Conservation (phyloP, 2,329 filamentous ascomycete species). For the Drechmeria coniospora region DNA sequence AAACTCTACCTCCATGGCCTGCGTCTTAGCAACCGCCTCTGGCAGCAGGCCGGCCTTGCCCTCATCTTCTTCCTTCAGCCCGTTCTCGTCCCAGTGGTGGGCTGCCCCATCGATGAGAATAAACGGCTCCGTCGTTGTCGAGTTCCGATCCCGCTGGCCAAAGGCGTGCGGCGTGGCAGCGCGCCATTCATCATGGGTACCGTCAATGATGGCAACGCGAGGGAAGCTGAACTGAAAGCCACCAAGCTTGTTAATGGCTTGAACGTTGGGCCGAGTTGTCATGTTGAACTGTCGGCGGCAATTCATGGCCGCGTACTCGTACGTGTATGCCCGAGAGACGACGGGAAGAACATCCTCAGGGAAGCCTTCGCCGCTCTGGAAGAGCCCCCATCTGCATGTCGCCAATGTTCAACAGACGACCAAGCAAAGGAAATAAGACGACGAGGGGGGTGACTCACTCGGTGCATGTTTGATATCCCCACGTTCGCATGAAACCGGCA, state of each 20-base stretch:
- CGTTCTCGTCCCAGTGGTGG: constrained; percentile 70
- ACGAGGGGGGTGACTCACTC: no score
- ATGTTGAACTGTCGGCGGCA: constrained; percentile 60
- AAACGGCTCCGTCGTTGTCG: constrained; percentile 51
- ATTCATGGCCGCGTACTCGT: constrained; percentile 44
- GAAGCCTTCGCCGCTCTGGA: constrained; percentile 56
- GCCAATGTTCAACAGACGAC: constrained; percentile 1
- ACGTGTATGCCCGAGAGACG: constrained; percentile 52
- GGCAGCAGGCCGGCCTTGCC: constrained; percentile 50
- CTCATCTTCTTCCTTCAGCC: constrained; percentile 29
- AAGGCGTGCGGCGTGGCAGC: constrained; percentile 56
- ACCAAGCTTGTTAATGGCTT: constrained; percentile 61
- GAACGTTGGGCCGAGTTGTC: constrained; percentile 42
- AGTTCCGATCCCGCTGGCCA: constrained; percentile 38
- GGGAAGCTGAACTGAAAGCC: constrained; percentile 58
- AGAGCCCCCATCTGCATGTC: constrained; percentile 54
- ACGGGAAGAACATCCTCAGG: constrained; percentile 50
- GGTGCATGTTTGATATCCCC: no score
- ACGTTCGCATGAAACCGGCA: no score
- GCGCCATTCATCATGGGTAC: constrained; percentile 67
- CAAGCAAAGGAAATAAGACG: neutral
- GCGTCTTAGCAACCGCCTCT: constrained; percentile 43
- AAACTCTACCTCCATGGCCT: constrained; percentile 42
- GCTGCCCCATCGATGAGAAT: constrained; percentile 60
- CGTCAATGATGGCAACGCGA: constrained; percentile 62